Base-by-base conservation (phyloP, 192 early-diverging fungal genomes). In the Backusella tuberculispora region DNA sequence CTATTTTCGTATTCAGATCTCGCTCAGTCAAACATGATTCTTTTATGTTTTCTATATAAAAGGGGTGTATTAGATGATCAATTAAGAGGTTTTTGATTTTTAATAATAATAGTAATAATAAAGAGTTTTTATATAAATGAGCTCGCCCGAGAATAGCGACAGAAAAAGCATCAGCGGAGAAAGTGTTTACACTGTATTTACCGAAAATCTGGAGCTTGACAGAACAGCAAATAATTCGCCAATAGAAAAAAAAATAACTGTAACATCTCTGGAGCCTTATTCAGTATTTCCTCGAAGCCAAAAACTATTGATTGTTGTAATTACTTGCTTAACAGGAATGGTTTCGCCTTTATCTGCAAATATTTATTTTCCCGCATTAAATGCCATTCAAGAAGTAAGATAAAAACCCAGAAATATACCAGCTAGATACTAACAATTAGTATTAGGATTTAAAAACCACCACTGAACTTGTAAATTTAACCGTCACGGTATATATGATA, bases 401-500 rank as follows among this genome's bases (percentile, higher is more conserved):
- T 26, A 50, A 34, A 29, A 9, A 44, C 10, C 38, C 26, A 37
- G 19, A 48, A 37, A 17, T 13, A 44, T 9, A 21, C 6, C 13
- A 13, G 19, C 43, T 44, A 68, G 43, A 41, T 21, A 45, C 4
- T 42, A 24, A 26, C n/a, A 12, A 44, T 15, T 40, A 74, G 73
- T 70, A 44, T 24, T 42, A 81, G 80, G 80, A 81, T 34, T 38
- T 81, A 21, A 60, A 67, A 2, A 77, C 67, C 15, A 47, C 74
- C 1, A 73, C 73, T 26, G 77, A 78, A 60, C 72, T 78, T 1
- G 70, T 82, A 26, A 82, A 78, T 71, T 42, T 82, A 24, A 78
- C 74, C 9, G 64, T 82, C 26, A 78, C 76, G 1, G 66, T 81
- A 46, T 85, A 83, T 56, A 73, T 83, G 74, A 47, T 85, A 6